Conservation (phyloP, 2,329 filamentous ascomycete species). For the Metarhizium robertsii region DNA sequence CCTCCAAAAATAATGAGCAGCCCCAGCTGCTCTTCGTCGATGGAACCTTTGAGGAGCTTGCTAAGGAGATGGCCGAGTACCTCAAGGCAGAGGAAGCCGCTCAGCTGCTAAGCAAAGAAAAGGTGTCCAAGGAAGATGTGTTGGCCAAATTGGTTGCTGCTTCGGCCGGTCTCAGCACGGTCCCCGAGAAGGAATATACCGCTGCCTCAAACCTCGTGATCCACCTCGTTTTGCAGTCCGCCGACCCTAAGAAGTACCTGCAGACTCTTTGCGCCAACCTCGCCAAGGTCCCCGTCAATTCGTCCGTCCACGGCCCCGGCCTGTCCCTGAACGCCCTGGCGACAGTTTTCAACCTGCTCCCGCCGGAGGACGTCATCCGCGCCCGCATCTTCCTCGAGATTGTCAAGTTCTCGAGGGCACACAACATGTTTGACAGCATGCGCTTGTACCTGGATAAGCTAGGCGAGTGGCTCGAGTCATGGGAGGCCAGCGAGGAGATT, state of each 20-base stretch:
- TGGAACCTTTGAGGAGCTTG: conserved; percentile 86
- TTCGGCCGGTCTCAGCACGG: conserved; percentile 66
- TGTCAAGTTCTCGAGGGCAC: conserved; percentile 67
- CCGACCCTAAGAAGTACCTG: conserved; percentile 77
- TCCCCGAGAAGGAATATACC: conserved; percentile 93
- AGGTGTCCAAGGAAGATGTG: conserved; percentile 66
- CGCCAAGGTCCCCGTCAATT: conserved; percentile 74
- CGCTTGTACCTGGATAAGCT: conserved; percentile 76
- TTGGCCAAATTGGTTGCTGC: conserved; percentile 83
- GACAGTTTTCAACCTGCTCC: conserved; percentile 92
- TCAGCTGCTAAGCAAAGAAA: conserved; percentile 60
- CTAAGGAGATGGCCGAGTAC: conserved; percentile 90
- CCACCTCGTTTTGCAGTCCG: conserved; percentile 80
- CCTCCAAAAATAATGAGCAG: conserved; percentile 33
- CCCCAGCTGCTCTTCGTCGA: conserved; percentile 69
- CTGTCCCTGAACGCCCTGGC: conserved; percentile 85
- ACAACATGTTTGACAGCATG: conserved; percentile 73
- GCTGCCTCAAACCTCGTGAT: conserved; percentile 95
- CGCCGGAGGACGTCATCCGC: conserved; percentile 65
- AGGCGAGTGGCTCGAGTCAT: conserved; percentile 70
- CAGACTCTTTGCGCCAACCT: conserved; percentile 85
- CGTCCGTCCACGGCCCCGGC: conserved; percentile 73
- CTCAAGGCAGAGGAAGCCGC: conserved; percentile 76
- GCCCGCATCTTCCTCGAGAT: conserved; percentile 89
- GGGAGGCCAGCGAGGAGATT: conserved; percentile 76